Base-by-base conservation (phyloP, 73 alveolate species). In the Paramecium bursaria region DNA sequence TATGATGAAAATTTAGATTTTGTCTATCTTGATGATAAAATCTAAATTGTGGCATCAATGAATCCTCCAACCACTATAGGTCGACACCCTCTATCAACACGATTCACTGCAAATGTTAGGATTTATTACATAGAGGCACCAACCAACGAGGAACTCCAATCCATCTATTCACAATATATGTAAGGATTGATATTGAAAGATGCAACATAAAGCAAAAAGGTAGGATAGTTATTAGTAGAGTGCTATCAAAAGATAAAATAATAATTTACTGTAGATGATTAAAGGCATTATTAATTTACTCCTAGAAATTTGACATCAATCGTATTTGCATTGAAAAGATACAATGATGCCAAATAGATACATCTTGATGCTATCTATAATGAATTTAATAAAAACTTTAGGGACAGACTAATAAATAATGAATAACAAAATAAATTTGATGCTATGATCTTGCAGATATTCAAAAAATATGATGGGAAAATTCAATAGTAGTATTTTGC, bases 41-140 rank as follows among this genome's bases (percentile, higher is more conserved):
- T 96, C 73, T 95, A 97, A 87, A 96, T 97, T 42, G 96, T 98
- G n/a, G 99, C 99, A 14, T 96, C 99, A 2, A 98, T 98, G 98
- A 97, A 97, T 54, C 99, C 99, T 10, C 95, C 99, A 17, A 88
- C 99, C 23, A 96, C 99, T 4, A 96, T 98, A 1, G 99, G 99
- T 31, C 92, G 99, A 86, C 98, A 93, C 85, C 95, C 91, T 85
- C 91, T 98, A 3, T 95, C 99, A 2, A 95, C 99, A 19, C 96
- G 99, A 89, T 98, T 98, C 87, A 98, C 99, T 1, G 99, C 99
- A 35, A 98, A 95, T 87, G 99, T 97, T 1, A 87, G 99, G 75
- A 95, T 98, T 73, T 94, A 97, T 85, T 95, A 96, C 85, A 92
- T 94, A 46, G 98, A 95, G 55, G 95, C 95, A 75, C 99, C 99